Conservation (phyloP, 345 rosid species). For the Clausena lansium region DNA sequence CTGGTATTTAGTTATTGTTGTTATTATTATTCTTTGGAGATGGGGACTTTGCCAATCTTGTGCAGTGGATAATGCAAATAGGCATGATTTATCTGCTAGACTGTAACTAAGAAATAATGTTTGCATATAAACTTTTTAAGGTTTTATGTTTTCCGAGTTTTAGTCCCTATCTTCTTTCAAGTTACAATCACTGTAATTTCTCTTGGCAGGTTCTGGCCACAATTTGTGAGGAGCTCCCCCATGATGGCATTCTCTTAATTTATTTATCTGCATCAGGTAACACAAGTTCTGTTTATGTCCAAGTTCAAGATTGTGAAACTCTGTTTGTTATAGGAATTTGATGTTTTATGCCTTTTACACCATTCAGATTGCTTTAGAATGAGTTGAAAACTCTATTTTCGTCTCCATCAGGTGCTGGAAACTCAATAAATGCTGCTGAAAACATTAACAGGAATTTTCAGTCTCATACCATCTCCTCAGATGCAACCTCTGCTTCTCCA, state of each 20-base stretch:
- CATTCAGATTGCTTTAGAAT: conserved; percentile 41
- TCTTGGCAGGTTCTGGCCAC: conserved; percentile 77
- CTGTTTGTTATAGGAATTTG: conserved; percentile 1
- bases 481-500: conserved; percentile 42
- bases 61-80: background rate
- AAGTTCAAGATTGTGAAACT: background rate
- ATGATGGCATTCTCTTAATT: conserved; percentile 76
- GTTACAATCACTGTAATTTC: conserved; percentile 15
- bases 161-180: background rate
- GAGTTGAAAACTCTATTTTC: conserved; percentile 44
- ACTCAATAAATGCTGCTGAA: conserved; percentile 39
- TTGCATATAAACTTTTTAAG: background rate
- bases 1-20: background rate
- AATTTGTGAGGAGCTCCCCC: conserved; percentile 78
- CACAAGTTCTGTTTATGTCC: conserved; percentile 13
- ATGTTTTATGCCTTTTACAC: conserved; percentile 28
- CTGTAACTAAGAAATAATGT: background rate
- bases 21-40: background rate
- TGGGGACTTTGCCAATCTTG: background rate
- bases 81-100: conserved; percentile 2
- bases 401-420: conserved; percentile 47
- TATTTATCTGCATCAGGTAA: conserved; percentile 93
- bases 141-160: background rate
- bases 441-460: conserved; percentile 51
- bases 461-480: conserved; percentile 41